phyloP scores from a whole-genome alignment of 2,329 filamentous ascomycete species.

The Xylariaceae sp. region DNA sequence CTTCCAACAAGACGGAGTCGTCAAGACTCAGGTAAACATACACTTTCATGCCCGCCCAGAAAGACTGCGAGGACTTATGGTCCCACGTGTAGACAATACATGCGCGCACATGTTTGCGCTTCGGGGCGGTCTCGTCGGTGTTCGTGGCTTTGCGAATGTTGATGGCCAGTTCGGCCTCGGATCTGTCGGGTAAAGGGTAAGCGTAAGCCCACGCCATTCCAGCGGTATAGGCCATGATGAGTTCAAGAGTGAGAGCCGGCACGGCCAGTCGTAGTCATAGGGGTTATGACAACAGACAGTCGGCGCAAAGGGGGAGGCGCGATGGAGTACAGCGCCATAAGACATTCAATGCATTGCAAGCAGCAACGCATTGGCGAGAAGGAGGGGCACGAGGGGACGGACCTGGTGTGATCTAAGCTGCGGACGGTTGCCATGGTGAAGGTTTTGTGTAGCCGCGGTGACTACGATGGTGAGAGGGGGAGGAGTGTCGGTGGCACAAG shows the following conservation, averaged over 20 bases:
- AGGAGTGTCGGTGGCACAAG: conserved; percentile 16
- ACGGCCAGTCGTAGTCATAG: neutral
- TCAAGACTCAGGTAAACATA: conserved; percentile 42
- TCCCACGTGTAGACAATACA: conserved; percentile 99
- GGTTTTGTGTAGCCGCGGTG: conserved; percentile 15
- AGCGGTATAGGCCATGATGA: conserved; percentile 17
- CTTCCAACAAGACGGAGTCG: neutral
- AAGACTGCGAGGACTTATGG: conserved; percentile 89
- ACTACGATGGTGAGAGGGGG: conserved; percentile 2
- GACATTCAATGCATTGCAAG: neutral
- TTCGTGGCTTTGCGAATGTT: conserved; percentile 68
- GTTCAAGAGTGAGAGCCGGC: neutral
- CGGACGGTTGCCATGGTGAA: conserved; percentile 31
- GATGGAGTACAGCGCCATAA: neutral
- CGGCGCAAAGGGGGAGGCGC: neutral
- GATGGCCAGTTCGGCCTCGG: conserved; percentile 63
- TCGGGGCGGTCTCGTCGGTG: conserved; percentile 62
- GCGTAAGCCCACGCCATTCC: conserved; percentile 21
- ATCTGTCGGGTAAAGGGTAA: conserved; percentile 39
- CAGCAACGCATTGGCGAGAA: no score
- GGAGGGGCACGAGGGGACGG: conserved; percentile 22
- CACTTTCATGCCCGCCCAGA: conserved; percentile 99
- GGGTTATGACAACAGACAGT: conserved; percentile 1
- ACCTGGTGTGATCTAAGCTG: conserved; percentile 34
- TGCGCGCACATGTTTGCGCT: conserved; percentile 91